Evolutionary conservation across 768 basidiomycete species (phyloP).

Genomic region (Amanita fuliginea): DNA sequence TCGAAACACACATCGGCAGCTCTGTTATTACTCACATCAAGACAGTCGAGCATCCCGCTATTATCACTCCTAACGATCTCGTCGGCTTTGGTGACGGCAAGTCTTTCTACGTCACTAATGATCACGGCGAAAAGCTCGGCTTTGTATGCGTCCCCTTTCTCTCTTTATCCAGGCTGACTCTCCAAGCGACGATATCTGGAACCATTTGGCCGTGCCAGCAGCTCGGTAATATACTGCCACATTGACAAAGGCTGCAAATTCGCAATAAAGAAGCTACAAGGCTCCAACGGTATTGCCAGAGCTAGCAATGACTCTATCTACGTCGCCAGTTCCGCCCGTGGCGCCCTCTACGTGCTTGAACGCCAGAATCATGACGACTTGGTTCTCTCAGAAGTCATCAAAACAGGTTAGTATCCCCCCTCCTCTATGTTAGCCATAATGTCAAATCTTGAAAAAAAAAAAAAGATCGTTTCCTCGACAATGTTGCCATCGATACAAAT

Average conservation of each 20-base stretch:
- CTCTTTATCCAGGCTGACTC: background rate
- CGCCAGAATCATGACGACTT: conserved; percentile 48
- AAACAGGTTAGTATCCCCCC: conserved; percentile 28
- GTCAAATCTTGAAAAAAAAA: background rate
- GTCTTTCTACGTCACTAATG: conserved; percentile 64
- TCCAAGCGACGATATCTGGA: conserved; percentile 17
- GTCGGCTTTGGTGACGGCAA: conserved; percentile 55
- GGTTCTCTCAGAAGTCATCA: conserved; percentile 38
- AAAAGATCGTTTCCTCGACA: conserved; percentile 45
- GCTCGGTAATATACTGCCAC: conserved; percentile 59
- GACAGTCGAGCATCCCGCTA: conserved; percentile 44
- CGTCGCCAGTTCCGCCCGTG: conserved; percentile 34
- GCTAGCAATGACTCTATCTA: conserved; percentile 56
- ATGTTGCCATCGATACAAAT: conserved; percentile 45
- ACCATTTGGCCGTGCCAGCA: conserved; percentile 22
- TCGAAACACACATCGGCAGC: conserved; percentile 38
- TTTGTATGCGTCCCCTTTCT: conserved; percentile 25
- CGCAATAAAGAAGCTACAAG: conserved; percentile 37
- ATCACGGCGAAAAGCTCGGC: conserved; percentile 43
- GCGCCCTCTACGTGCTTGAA: conserved; percentile 43
- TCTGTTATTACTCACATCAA: conserved; percentile 36
- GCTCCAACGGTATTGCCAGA: conserved; percentile 52
- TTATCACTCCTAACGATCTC: conserved; percentile 62
- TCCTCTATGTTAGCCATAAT: too few species aligned
- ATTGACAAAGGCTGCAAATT: conserved; percentile 48